These are phyloP conservation scores for Penicillium paneum DNA, from an alignment of 2,329 filamentous ascomycete species.

Conservation along the genomic window DNA sequence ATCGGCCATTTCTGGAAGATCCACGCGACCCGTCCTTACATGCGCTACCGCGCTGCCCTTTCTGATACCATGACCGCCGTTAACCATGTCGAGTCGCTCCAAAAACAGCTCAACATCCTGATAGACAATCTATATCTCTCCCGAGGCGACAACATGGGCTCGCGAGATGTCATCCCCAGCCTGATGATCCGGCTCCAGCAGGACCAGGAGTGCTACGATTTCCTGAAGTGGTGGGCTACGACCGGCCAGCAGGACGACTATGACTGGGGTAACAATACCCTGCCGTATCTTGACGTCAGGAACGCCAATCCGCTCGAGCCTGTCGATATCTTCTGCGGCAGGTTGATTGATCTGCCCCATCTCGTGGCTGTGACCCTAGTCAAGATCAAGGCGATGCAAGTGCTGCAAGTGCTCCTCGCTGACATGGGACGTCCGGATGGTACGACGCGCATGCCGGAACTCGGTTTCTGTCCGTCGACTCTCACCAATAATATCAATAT, in stretches of 20 bases:
- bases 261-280: constrained; percentile 34
- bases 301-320: constrained; percentile 45
- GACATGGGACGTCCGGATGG: not conserved
- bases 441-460: not conserved
- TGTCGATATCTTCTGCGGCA: constrained; percentile 19
- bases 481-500: not conserved
- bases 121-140: constrained; percentile 44
- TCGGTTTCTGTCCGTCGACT: not conserved
- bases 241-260: not conserved
- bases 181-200: constrained; percentile 47
- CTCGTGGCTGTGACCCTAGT: constrained; percentile 28
- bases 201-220: constrained; percentile 54
- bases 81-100: constrained; percentile 35
- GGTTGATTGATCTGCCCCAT: not conserved
- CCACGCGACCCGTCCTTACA: constrained; percentile 45
- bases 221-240: constrained; percentile 48
- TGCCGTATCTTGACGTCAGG: constrained; percentile 39
- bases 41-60: constrained; percentile 38
- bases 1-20: constrained; percentile 47
- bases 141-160: constrained; percentile 46
- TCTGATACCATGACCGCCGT: constrained; percentile 35
- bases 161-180: constrained; percentile 43
- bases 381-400: not conserved
- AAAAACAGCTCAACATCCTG: constrained; percentile 40
- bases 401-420: not conserved